These are phyloP conservation scores for Dactylonectria estremocensis DNA, from an alignment of 2,329 filamentous ascomycete genomes.

Conservation along the genomic window DNA sequence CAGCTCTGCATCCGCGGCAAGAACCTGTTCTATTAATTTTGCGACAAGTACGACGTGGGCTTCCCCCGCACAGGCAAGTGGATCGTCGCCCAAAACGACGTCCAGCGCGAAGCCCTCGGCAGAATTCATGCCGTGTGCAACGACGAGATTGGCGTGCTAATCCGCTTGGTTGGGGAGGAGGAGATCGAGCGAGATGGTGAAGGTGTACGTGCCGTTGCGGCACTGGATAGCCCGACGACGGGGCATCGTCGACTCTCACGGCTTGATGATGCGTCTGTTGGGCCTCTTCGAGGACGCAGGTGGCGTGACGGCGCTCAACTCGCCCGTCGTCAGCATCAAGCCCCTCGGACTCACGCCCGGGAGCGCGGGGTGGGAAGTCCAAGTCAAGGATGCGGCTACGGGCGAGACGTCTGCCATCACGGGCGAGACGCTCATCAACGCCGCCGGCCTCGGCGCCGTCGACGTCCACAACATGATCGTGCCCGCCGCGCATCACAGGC, in stretches of 20 bases:
- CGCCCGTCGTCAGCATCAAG: constrained; percentile 73
- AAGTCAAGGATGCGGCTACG: constrained; percentile 62
- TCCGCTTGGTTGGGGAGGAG: constrained; percentile 74
- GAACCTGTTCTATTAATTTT: constrained; percentile 84
- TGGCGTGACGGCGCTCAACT: constrained; percentile 80
- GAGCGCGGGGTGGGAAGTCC: constrained; percentile 78
- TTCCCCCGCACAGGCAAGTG: constrained; percentile 89
- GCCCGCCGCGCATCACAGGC: constrained; percentile 67
- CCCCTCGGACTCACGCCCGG: constrained; percentile 64
- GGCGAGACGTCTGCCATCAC: constrained; percentile 74
- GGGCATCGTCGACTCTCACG: constrained; percentile 94
- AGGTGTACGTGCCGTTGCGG: constrained; percentile 77
- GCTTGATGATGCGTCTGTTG: constrained; percentile 85
- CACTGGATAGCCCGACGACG: constrained; percentile 85
- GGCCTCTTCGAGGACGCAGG: constrained; percentile 84
- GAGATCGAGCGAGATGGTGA: constrained; percentile 81
- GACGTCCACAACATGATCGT: constrained; percentile 87
- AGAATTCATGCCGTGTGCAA: constrained; percentile 63
- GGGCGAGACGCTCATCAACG: constrained; percentile 85
- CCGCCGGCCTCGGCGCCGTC: constrained; percentile 85
- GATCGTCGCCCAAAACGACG: constrained; percentile 88
- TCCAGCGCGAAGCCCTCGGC: constrained; percentile 76
- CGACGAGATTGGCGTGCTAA: constrained; percentile 71
- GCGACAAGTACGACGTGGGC: constrained; percentile 75
- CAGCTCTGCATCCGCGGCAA: constrained; percentile 85